phyloP scores from a whole-genome alignment of 2,329 filamentous ascomycete genomes.

The Phialophora verrucosa region DNA sequence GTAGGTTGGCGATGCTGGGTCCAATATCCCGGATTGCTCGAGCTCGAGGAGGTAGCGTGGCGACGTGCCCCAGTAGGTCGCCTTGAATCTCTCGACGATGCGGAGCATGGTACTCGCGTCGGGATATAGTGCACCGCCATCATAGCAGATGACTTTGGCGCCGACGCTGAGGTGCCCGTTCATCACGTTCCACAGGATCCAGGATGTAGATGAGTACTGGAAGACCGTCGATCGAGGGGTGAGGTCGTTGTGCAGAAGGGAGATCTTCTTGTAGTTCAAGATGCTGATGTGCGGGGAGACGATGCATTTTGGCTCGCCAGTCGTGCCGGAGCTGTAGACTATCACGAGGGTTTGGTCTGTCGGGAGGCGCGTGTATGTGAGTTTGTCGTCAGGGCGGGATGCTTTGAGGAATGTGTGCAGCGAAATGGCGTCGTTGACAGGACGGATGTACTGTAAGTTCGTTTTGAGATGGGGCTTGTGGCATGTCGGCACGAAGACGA shows the following conservation, averaged over 20 bases:
- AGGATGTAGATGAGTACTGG: conserved; percentile 55
- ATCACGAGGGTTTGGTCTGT: conserved; percentile 54
- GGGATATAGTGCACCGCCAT: conserved; percentile 53
- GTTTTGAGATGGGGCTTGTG: conserved; percentile 28
- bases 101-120: conserved; percentile 46
- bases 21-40: conserved; percentile 41
- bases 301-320: conserved; percentile 53
- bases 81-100: conserved; percentile 46
- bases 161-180: conserved; percentile 51
- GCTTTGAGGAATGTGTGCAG: conserved; percentile 44
- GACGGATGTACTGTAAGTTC: conserved; percentile 22
- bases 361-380: conserved; percentile 48
- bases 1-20: conserved; percentile 21
- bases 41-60: conserved; percentile 55
- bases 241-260: conserved; percentile 52
- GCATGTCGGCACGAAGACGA: conserved; percentile 33
- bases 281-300: conserved; percentile 54
- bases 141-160: conserved; percentile 52
- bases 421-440: conserved; percentile 24
- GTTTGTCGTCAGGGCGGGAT: conserved; percentile 41
- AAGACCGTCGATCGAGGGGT: conserved; percentile 49
- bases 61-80: conserved; percentile 53
- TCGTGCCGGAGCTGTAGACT: conserved; percentile 53
- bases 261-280: conserved; percentile 51
- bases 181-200: conserved; percentile 57